Base-by-base conservation (phyloP, 2,329 filamentous ascomycete genomes). In the Colletotrichum eremochloae region DNA sequence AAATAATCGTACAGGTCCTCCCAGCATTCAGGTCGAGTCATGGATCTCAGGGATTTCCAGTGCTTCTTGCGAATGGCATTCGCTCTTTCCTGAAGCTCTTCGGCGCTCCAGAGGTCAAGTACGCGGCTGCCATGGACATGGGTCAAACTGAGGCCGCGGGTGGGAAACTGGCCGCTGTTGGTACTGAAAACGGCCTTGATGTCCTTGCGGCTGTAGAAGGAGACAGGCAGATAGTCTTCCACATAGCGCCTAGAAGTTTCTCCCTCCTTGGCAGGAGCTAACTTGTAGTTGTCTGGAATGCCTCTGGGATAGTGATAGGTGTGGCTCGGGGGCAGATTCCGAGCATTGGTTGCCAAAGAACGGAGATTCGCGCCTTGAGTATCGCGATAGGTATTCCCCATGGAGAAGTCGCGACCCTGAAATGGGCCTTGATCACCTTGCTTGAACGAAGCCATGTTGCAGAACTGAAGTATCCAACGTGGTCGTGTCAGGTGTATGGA, bases 1-100 rank as follows among this genome's bases (percentile, higher is more conserved):
- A 86, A 89, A 74, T 85, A 88, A 2, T 77, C 75, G 79, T 84
- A 87, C 31, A 88, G 77, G 36, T 85, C 82, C 46, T 81, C 80
- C 77, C 81, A 85, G 72, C 67, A 78, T 38, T 76, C 20, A 2
- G 79, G 80, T 29, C 76, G 56, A 29, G 65, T 72, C 77, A 85
- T 81, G 1, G 46, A 44, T 70, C 77, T 80, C 78, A 86, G 80
- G 14, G 76, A 64, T 0, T 78, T 63, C 81, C 81, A 84, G 60
- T 81, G 77, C 50, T 77, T 70, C 60, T 79, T 76, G 52, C 83
- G 83, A 36, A 84, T 75, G 5, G 81, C 81, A 71, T 84, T 85
- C 68, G 81, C 82, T 3, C 76, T 77, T 4, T 75, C 71, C 68
- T 84, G 82, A 20, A 86, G 80, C 73, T 85, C 78, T 14, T 81